Evolutionary conservation across 176 grass and related monocot species (phyloP).

Genomic region (Puya raimondii): DNA sequence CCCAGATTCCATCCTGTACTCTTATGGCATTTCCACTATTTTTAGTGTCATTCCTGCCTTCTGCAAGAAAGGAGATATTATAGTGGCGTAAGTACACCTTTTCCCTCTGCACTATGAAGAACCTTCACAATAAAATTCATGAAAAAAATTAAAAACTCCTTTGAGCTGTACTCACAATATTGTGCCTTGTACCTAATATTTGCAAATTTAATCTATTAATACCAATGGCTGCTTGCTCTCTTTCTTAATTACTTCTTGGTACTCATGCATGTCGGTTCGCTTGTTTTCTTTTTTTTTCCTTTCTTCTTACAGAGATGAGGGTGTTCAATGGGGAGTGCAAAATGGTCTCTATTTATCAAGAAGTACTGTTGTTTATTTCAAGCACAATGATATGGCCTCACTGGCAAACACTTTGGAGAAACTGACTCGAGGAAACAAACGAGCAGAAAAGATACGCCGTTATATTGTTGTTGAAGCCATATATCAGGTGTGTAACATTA

Average conservation of each 20-base stretch:
- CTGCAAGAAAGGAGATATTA: slow-evolving; percentile 95
- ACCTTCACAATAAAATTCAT: background rate
- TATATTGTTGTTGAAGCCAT: slow-evolving; percentile 95
- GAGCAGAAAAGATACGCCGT: slow-evolving; percentile 70
- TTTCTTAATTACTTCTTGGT: background rate
- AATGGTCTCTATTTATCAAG: slow-evolving; percentile 88
- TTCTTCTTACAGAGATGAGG: slow-evolving; percentile 68
- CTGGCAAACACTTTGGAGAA: slow-evolving; percentile 74
- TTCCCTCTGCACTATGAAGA: background rate
- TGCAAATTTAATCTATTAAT: too few species aligned
- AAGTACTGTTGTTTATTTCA: slow-evolving; percentile 93
- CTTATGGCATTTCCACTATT: slow-evolving; percentile 92
- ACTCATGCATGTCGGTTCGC: background rate
- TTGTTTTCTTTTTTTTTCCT: background rate
- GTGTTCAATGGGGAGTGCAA: slow-evolving; percentile 93
- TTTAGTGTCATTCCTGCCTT: slow-evolving; percentile 98
- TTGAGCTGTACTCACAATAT: slow-evolving; percentile 3
- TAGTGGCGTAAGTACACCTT: slow-evolving; percentile 73
- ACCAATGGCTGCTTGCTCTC: background rate
- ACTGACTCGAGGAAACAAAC: slow-evolving; percentile 66
- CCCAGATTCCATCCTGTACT: slow-evolving; percentile 84
- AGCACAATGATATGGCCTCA: slow-evolving; percentile 96
- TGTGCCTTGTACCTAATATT: background rate
- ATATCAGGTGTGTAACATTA: slow-evolving; percentile 57
- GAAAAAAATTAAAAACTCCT: background rate